Percentiles rank a stretch among this genome's conserved stretches.
Evolutionary conservation across 1,284 basidiomycete genomes (phyloP).

Genomic region (Phylloboletellus chloephorus): DNA sequence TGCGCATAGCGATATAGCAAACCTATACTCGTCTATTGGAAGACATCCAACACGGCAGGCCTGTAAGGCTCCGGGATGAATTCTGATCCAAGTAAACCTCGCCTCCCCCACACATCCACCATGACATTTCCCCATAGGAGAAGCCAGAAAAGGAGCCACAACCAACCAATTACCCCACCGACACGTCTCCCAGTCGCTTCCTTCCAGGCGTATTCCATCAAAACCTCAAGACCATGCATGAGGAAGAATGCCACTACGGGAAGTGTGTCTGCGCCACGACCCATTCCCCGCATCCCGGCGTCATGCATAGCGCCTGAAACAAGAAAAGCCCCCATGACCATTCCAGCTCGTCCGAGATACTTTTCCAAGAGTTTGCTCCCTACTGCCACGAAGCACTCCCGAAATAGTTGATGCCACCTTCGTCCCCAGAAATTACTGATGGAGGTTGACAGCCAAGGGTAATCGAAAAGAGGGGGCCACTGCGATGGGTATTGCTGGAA

Average conservation of each 20-base stretch:
- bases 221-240: constrained; percentile 46
- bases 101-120: constrained; percentile 47
- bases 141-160: constrained; percentile 47
- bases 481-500: constrained; percentile 32
- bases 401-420: constrained; percentile 45
- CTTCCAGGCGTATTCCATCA: constrained; percentile 46
- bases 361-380: constrained; percentile 29
- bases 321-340: constrained; percentile 51
- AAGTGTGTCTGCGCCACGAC: constrained; percentile 43
- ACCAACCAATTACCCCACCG: constrained; percentile 41
- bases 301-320: constrained; percentile 55
- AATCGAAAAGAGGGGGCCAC: constrained; percentile 42
- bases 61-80: constrained; percentile 18
- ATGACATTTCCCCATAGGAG: constrained; percentile 42
- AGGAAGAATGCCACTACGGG: constrained; percentile 51
- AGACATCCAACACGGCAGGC: constrained; percentile 18
- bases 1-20: too few species aligned
- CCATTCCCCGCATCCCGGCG: constrained; percentile 54
- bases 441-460: constrained; percentile 38
- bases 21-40: too few species aligned
- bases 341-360: constrained; percentile 42
- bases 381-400: constrained; percentile 34
- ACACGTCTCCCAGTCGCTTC: constrained; percentile 39
- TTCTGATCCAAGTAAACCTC: constrained; percentile 31
- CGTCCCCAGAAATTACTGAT: constrained; percentile 40